phyloP scores from a whole-genome alignment of 1,284 basidiomycete genomes.

The Tetrapyrgos nigripes region DNA sequence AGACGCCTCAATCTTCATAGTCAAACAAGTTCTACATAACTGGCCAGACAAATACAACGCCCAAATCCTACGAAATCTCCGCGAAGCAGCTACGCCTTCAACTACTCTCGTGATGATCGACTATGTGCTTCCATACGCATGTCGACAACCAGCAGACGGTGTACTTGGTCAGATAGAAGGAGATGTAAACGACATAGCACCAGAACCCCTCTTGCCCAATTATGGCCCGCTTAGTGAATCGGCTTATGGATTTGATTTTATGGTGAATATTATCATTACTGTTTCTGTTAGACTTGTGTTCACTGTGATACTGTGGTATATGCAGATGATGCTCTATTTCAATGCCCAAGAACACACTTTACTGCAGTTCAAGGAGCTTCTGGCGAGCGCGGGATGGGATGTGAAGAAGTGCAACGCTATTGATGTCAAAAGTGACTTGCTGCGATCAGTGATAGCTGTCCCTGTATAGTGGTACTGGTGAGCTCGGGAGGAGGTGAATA shows the following conservation, averaged over 20 bases:
- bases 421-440: too few species aligned
- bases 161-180: constrained; percentile 18
- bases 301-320: neutral
- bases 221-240: constrained; percentile 33
- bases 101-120: constrained; percentile 45
- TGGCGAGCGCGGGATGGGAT: constrained; percentile 32
- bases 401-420: constrained; percentile 4
- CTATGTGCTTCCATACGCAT: constrained; percentile 35
- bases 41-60: constrained; percentile 38
- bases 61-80: constrained; percentile 36
- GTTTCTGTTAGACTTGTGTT: neutral
- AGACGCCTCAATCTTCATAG: constrained; percentile 37
- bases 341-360: constrained; percentile 36
- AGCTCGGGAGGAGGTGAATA: too few species aligned
- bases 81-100: constrained; percentile 33
- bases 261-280: constrained; percentile 21
- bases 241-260: constrained; percentile 30
- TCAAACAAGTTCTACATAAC: constrained; percentile 41
- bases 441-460: too few species aligned
- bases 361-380: constrained; percentile 24
- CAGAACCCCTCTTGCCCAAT: constrained; percentile 32
- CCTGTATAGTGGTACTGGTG: too few species aligned
- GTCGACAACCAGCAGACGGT: constrained; percentile 25
- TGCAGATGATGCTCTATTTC: constrained; percentile 33
- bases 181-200: constrained; percentile 24